Base-by-base conservation (phyloP, 1,284 basidiomycete species). In the Thecaphora thlaspeos region DNA sequence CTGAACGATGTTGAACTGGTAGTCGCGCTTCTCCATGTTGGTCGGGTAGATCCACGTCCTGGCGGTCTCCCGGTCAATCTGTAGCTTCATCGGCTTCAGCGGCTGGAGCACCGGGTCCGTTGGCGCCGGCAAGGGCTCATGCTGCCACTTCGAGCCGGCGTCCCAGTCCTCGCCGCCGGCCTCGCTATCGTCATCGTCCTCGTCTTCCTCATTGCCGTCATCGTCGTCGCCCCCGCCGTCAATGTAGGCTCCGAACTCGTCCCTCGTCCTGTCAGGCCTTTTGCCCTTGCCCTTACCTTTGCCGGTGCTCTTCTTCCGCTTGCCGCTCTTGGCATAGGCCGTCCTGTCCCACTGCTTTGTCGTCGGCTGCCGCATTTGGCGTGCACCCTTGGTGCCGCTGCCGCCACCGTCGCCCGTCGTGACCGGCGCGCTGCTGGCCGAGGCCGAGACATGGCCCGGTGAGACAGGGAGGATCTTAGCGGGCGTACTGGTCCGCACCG, bases 1-100 rank as follows among this genome's bases (percentile, higher is more conserved):
- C 68, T 84, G 86, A 47, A 92, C 88, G 58, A 98, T 97, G 66
- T 97, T 95, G 77, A 85, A 94, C 71, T 99, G 95, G 75, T 98
- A 99, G 68, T 90, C 88, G 58, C 95, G 87, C 70, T 89, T 90
- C 1, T 88, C 85, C 44, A 85, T 83, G 76, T 98, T 97, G 8
- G 89, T 83, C 1, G 95, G 95, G 78, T 89, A 99, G 56, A 96
- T 86, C 87, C 92, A 98, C 41, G 88, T 88, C 70, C 86, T 86
- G 4, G 86, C 85, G 40, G 89, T 87, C n/a, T 89, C 82, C 22
- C 84, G 80, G 70, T 95, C 90, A 9, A 88, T 83, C 44, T 81
- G 49, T 37, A 61, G 57, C 32, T 70, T 68, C 56, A 69, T 74
- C 34, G 61, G 51, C 19, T 53, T 48, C 19, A 43, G 40, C 19